Base-by-base conservation (phyloP, 2,329 filamentous ascomycete genomes). In the Tolypocladium tropicale region DNA sequence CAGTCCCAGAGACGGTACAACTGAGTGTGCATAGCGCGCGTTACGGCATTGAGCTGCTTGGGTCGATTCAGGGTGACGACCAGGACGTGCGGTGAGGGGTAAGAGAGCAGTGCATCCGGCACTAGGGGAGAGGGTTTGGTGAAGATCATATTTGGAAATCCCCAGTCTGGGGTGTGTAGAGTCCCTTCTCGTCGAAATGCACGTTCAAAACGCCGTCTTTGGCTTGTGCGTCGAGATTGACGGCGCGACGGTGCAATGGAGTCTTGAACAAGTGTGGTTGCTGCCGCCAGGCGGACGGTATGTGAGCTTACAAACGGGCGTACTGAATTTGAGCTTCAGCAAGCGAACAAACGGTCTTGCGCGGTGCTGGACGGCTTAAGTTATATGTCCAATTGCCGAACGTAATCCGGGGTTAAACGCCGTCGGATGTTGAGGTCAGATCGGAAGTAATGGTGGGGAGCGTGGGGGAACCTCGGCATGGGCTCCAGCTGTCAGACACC, bases 21-120 rank as follows among this genome's bases (percentile, higher is more conserved):
- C 54, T 74, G 73, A 55, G 70, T 67, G 68, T 84, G 80, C 64
- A 75, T 74, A 4, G 71, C 64, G 2, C 71, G 69, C 9, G 72
- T 74, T 63, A 86, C 76, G 53, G 79, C 76, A 69, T 86, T 86
- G 64, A 85, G 79, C 57, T 78, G 74, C 34, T 70, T 64, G 6
- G 82, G 80, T 0, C 82, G 79, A 69, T 83, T 79, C 66, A 86
- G 75, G 1, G 81, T 84, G 33, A 84, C 76, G 49, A 85, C 76
- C 10, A 86, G 73, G 53, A 84, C 70, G 62, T 82, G 76, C 3
- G 77, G 75, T 0, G 64, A 63, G 0, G 83, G 83, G 60, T 80
- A 83, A 41, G 76, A 71, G 57, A 82, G 52, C 56, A 74, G 34
- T 21, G 70, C 69, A 60, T 77, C 62, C 0, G 70, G 67, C 14